Evolutionary conservation across 2,329 filamentous ascomycete genomes (phyloP).

Genomic region (Parascedosporium putredinis): DNA sequence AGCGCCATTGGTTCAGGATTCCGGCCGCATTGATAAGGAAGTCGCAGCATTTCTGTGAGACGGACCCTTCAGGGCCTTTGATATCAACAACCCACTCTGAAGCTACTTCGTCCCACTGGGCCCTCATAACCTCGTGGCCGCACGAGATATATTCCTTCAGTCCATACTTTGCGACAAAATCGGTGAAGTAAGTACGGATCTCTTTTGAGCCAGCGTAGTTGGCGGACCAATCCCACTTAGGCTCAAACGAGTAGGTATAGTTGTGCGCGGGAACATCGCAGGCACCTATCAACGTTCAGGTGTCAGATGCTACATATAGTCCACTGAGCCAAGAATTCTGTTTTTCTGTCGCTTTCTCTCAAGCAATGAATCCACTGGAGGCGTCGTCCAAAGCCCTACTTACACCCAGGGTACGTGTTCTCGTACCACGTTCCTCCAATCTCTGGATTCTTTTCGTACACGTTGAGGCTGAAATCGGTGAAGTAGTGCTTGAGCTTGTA

Average conservation of each 20-base stretch:
- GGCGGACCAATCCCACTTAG: slow-evolving; percentile 47
- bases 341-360: too few species aligned
- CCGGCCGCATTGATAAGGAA: background rate
- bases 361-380: too few species aligned
- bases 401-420: slow-evolving; percentile 50
- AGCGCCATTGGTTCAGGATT: background rate
- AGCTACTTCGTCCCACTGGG: background rate
- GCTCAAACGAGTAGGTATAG: slow-evolving; percentile 51
- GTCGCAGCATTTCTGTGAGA: too few species aligned
- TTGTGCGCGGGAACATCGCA: slow-evolving; percentile 49
- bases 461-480: slow-evolving; percentile 44
- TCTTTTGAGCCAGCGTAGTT: background rate
- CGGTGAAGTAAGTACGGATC: background rate
- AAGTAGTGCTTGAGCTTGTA: slow-evolving; percentile 46
- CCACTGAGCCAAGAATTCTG: too few species aligned
- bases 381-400: too few species aligned
- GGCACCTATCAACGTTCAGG: too few species aligned
- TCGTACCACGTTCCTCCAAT: slow-evolving; percentile 56
- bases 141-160: background rate
- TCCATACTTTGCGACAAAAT: background rate
- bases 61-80: too few species aligned
- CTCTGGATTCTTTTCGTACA: slow-evolving; percentile 48
- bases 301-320: too few species aligned
- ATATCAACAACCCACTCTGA: background rate
- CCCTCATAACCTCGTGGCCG: background rate